phyloP scores from a whole-genome alignment of 371 early-diverging fungal species.

The Zancudomyces culisetae region DNA sequence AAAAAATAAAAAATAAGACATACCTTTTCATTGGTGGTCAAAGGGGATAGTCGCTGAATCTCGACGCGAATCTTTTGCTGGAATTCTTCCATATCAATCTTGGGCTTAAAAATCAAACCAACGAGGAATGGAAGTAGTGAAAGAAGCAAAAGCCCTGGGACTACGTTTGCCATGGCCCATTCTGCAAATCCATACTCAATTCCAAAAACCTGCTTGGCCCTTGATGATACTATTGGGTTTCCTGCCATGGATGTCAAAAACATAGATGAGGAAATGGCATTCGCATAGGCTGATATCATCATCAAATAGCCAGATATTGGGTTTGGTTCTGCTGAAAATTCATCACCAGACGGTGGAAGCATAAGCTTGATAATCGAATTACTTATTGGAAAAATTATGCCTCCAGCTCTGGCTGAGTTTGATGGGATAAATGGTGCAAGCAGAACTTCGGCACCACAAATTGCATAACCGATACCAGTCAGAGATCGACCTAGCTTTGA shows the following conservation, averaged over 20 bases:
- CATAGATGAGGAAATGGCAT: constrained; percentile 41
- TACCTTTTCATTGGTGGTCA: constrained; percentile 6
- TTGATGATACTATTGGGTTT: constrained; percentile 38
- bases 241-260: constrained; percentile 50
- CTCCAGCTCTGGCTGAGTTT: constrained; percentile 55
- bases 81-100: constrained; percentile 14
- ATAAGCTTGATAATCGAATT: constrained; percentile 35
- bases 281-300: constrained; percentile 34
- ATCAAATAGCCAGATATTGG: constrained; percentile 29
- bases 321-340: constrained; percentile 6
- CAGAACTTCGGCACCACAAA: constrained; percentile 28
- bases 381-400: constrained; percentile 46
- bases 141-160: constrained; percentile 28
- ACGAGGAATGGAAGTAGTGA: constrained; percentile 25
- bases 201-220: constrained; percentile 28
- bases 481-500: constrained; percentile 30
- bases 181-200: constrained; percentile 34
- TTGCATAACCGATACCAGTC: constrained; percentile 38
- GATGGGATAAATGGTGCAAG: constrained; percentile 51
- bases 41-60: constrained; percentile 8
- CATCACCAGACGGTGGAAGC: constrained; percentile 13
- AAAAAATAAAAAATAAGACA: neutral
- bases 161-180: constrained; percentile 35
- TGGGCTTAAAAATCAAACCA: constrained; percentile 7
- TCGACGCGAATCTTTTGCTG: constrained; percentile 18